Percentiles rank a stretch among this genome's conserved stretches.
These are phyloP conservation scores for Gnomoniopsis smithogilvyi DNA, from an alignment of 2,329 filamentous ascomycete species.

Conservation along the genomic window DNA sequence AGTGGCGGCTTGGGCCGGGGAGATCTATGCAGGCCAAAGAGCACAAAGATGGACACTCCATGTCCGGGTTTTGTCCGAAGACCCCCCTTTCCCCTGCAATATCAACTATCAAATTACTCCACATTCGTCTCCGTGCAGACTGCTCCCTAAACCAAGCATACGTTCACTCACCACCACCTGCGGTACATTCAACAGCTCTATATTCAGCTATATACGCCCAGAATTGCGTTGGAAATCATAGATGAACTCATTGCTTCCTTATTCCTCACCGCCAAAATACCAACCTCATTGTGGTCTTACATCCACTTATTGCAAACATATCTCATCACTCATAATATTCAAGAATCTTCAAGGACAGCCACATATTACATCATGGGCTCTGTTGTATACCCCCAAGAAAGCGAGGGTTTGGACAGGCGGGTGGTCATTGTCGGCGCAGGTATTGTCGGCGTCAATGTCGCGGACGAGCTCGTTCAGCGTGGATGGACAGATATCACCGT, in stretches of 20 bases:
- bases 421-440: slow-evolving; percentile 62
- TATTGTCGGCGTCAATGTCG: slow-evolving; percentile 62
- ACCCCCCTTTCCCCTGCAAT: not conserved
- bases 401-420: slow-evolving; percentile 21
- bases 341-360: not conserved
- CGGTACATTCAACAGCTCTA: not conserved
- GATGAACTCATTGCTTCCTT: not conserved
- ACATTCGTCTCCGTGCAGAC: not conserved
- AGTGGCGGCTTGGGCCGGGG: not conserved
- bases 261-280: not conserved
- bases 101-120: not conserved
- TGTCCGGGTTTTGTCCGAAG: not conserved
- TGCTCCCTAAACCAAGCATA: not conserved
- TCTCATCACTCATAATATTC: not conserved
- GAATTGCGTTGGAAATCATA: not conserved
- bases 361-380: slow-evolving; percentile 1
- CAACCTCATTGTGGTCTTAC: not conserved
- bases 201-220: not conserved
- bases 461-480: slow-evolving; percentile 59
- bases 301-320: not conserved
- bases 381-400: slow-evolving; percentile 2
- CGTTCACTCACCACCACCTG: too few relatives aligned
- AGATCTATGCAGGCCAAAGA: not conserved
- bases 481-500: slow-evolving; percentile 65
- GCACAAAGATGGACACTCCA: not conserved